phyloP scores from a whole-genome alignment of 2,329 filamentous ascomycete genomes.

The Cytospora schulzeri region DNA sequence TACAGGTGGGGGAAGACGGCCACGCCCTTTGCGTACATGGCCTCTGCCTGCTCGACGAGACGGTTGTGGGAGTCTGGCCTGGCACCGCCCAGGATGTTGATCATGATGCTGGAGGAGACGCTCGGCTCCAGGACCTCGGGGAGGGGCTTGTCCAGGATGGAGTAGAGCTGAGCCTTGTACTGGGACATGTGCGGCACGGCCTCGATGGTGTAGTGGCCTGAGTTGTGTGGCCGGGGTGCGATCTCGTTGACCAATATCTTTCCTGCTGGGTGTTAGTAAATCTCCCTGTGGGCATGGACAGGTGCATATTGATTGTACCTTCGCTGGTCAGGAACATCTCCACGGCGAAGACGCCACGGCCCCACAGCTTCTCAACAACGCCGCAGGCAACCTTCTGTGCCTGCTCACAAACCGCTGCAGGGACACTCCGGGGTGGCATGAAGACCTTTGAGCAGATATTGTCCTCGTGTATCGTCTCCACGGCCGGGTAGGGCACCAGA shows the following conservation, averaged over 20 bases:
- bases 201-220: slow-evolving; percentile 94
- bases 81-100: slow-evolving; percentile 78
- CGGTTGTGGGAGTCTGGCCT: slow-evolving; percentile 61
- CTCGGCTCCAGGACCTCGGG: slow-evolving; percentile 59
- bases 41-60: slow-evolving; percentile 50
- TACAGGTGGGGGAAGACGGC: slow-evolving; percentile 78
- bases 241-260: slow-evolving; percentile 82
- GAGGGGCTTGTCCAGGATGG: slow-evolving; percentile 69
- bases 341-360: slow-evolving; percentile 92
- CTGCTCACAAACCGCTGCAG: slow-evolving; percentile 58
- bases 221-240: slow-evolving; percentile 82
- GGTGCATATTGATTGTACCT: slow-evolving; percentile 42
- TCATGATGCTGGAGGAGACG: slow-evolving; percentile 70
- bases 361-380: slow-evolving; percentile 78
- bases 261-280: slow-evolving; percentile 37
- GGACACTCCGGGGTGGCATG: slow-evolving; percentile 75
- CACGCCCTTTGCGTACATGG: slow-evolving; percentile 46
- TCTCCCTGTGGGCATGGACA: slow-evolving; percentile 18
- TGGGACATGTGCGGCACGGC: slow-evolving; percentile 84
- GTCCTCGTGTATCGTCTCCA: slow-evolving; percentile 94
- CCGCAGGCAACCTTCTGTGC: slow-evolving; percentile 78
- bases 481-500: slow-evolving; percentile 77
- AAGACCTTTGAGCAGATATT: slow-evolving; percentile 94
- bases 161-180: slow-evolving; percentile 85
- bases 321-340: slow-evolving; percentile 89